phyloP scores from a whole-genome alignment of 129 eudicot genomes.

The Tanacetum coccineum region DNA sequence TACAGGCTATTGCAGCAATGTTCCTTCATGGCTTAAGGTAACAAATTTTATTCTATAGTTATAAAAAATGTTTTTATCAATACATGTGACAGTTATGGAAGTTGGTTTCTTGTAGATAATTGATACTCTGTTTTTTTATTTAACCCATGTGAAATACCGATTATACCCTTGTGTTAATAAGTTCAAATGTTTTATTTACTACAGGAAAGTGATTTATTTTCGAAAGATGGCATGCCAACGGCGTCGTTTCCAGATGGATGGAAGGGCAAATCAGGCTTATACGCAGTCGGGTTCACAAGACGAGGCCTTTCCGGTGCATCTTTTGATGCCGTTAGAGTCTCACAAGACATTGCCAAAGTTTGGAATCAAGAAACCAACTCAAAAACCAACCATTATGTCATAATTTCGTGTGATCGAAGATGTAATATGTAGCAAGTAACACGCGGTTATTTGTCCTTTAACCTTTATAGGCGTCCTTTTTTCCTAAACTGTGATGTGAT shows the following conservation, averaged over 20 bases:
- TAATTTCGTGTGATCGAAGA: conserved; percentile 49
- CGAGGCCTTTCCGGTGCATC: conserved; percentile 90
- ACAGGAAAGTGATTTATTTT: conserved; percentile 82
- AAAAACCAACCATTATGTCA: conserved; percentile 53
- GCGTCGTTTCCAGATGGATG: conserved; percentile 73
- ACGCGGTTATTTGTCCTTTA: neutral
- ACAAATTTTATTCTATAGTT: conserved; percentile 17
- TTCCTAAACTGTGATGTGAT: conserved; percentile 5
- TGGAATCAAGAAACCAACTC: conserved; percentile 77
- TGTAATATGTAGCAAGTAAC: conserved; percentile 29
- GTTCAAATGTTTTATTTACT: neutral
- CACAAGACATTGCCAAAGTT: conserved; percentile 66
- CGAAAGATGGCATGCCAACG: conserved; percentile 60
- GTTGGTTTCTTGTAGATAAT: conserved; percentile 53
- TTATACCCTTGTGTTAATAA: conserved; percentile 13
- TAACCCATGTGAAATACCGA: conserved; percentile 13
- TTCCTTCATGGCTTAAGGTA: conserved; percentile 94
- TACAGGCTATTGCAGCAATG: conserved; percentile 96
- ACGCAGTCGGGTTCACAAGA: conserved; percentile 89
- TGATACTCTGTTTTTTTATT: conserved; percentile 19
- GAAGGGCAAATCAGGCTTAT: conserved; percentile 89
- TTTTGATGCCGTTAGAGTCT: conserved; percentile 68
- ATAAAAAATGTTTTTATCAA: conserved; percentile 14
- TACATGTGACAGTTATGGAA: conserved; percentile 73
- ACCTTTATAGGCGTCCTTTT: neutral